Conservation (phyloP, 1,284 basidiomycete species). For the Leucoagaricus sp. region DNA sequence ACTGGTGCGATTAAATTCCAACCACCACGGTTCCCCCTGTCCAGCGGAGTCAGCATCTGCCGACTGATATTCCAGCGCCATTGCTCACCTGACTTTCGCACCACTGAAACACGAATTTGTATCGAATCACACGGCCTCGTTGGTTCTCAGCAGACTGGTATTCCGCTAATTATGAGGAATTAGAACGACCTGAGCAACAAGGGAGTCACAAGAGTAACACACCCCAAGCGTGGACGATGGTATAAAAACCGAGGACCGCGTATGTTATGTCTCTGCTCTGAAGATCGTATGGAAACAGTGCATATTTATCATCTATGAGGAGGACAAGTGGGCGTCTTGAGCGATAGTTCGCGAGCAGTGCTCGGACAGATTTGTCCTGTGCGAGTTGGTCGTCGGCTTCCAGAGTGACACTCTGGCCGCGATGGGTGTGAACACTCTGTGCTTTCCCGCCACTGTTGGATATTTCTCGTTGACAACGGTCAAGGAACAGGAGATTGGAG, state of each 20-base stretch:
- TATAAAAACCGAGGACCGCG: slow-evolving; percentile 73
- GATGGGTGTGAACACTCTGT: slow-evolving; percentile 47
- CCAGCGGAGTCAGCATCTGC: neutral
- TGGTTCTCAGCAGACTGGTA: slow-evolving; percentile 50
- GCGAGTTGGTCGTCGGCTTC: slow-evolving; percentile 62
- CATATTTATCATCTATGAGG: slow-evolving; percentile 71
- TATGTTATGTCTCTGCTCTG: slow-evolving; percentile 53
- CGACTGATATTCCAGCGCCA: slow-evolving; percentile 20
- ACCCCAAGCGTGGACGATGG: slow-evolving; percentile 75
- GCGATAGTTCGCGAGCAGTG: slow-evolving; percentile 57
- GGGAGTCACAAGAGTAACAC: slow-evolving; percentile 22
- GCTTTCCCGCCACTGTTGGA: slow-evolving; percentile 65
- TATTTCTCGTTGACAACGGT: neutral
- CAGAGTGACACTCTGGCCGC: slow-evolving; percentile 38
- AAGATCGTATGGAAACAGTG: slow-evolving; percentile 69
- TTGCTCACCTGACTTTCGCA: slow-evolving; percentile 62
- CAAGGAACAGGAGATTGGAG: slow-evolving; percentile 2
- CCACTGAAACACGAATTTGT: slow-evolving; percentile 82
- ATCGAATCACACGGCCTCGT: slow-evolving; percentile 56
- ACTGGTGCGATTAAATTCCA: slow-evolving; percentile 1
- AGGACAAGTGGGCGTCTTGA: slow-evolving; percentile 59
- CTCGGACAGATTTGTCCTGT: slow-evolving; percentile 67
- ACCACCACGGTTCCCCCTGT: slow-evolving; percentile 58
- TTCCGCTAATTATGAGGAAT: slow-evolving; percentile 51
- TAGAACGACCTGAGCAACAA: neutral